Evolutionary conservation across 192 early-diverging fungal species (phyloP), one percentile per base, ranked within the genome.

Genomic region (Coemansia sp.): DNA sequence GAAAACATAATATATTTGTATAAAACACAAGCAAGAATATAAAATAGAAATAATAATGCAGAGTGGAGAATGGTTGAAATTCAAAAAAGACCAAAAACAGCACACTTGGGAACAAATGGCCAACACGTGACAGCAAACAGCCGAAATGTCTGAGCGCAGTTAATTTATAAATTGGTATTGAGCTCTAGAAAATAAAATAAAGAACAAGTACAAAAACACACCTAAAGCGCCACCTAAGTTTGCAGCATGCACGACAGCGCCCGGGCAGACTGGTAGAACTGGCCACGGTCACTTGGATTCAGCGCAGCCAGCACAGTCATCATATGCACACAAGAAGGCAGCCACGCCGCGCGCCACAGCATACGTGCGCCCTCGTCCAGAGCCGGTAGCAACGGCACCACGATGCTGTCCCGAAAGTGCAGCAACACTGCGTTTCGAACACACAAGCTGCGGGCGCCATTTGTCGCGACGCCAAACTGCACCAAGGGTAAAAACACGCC

Each of bases 401-500:
- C 72, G 11, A 80, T 23, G 5, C 38, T 35, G 55, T 80, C 77
- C 3, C 77, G 56, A 9, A 80, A 74, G 21, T 74, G 72, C 59
- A 52, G n/a, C 22, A 80, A 37, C 38, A 74, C 65, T 14, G 62
- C 65, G n/a, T 35, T 51, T 4, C 76, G 60, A 24, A 79, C 66
- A n/a, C 53, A 32, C 53, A 27, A 14, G 10, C n/a, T 29, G 5
- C 25, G 25, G 2, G 51, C 10, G 29, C 29, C 22, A 3, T 27
- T 32, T 5, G 25, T 14, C 4, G 63, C 63, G 11, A 54, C 22
- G 3, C 49, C 27, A 49, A 70, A 80, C 54, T 68, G 62, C 43
- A 57, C 75, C 11, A 93, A 60, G 9, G 93, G 93, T 3, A 93
- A 77, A 68, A 95, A 93, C 19, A 92, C 91, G 3, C 87, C 93